Base-by-base conservation (phyloP, 1,284 basidiomycete genomes). In the Boletellus sp. region DNA sequence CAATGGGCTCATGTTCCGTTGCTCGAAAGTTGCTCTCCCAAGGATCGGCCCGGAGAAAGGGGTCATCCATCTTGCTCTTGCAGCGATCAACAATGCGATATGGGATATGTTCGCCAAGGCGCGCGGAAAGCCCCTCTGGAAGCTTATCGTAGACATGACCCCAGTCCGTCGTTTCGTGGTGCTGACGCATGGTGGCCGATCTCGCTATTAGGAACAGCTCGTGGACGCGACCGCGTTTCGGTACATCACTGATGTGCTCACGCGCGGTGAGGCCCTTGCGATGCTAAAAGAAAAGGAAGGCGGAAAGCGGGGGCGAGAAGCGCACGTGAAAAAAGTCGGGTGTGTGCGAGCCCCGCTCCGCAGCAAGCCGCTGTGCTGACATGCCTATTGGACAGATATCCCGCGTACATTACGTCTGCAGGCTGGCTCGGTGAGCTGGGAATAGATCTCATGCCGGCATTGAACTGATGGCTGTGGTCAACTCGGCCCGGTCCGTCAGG, bases 331-430 rank as follows among this genome's bases (percentile, higher is more conserved):
- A 46, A 70, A 82, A 52, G 50, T 79, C 43, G 86, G 86, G 71
- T 81, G 49, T 20, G 70, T 61, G 16, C 35, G 4, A 36, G n/a
- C 5, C 40, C 35, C 19, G 6, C 10, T 47, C 23, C n/a, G 23
- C 25, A 20, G 27, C 5, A 34, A 20, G 11, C 14, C 8, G 11
- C 14, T n/a, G n/a, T 17, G 41, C 35, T 57, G 38, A 41, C 23
- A 29, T 23, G 19, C 6, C 11, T 22, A 16, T 5, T 40, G 27
- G 30, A 29, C 23, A 89, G 90, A 22, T 96, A 95, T 69, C 92
- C 91, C 19, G 91, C 92, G 14, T 96, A 96, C 66, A 91, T 95
- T 27, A 96, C 93, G 13, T 91, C 86, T 19, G 93, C 90, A n/a
- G 93, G 92, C 48, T 94, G 91, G 91, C 77, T 93, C 26, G 89